Evolutionary conservation across 208 protist genomes (phyloP), one percentile per base, ranked within the genome.

Genomic region (Trypanosoma theileri): DNA sequence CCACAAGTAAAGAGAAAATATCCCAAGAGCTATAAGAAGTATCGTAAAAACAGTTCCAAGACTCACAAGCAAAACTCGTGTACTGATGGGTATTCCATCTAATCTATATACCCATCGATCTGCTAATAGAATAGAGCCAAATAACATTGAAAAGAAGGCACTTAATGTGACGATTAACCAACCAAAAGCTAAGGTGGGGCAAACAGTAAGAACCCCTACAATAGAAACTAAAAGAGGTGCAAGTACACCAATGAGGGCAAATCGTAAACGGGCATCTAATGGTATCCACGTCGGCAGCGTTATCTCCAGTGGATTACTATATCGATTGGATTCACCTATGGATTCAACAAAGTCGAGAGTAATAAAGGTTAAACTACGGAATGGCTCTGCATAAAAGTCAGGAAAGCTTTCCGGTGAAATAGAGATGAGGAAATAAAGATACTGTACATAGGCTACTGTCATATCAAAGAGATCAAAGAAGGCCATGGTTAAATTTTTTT

Each of bases 391-490:
- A 61, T 72, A 86, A 66, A 91, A 86, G 19, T 66, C 26, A 0
- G 84, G 82, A 31, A 88, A 78, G 28, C 60, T 76, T 0, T 62
- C 46, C 1, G 84, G 79, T 3, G 81, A 70, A 28, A 91, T 75
- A 3, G 66, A 71, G 1, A 93, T 46, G 4, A 94, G 76, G 24
- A 92, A 76, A 11, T 69, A 69, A 35, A 94, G 48, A 61, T 89
- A 91, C 75, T 94, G 88, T 19, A 89, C 64, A 73, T 92, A 94
- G 46, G 84, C 63, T 62, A 75, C 55, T 12, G 79, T 83, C 75
- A 94, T 89, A 26, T 92, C 85, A 17, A 89, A 19, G 12, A 94
- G 60, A 73, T 92, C 86, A 73, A 81, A 79, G 60, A 89, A 85
- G 11, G 61, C 17, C 62, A 71, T 79, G 14, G 7, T 61, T 21